These are phyloP conservation scores for Fusarium floridanum DNA, from an alignment of 2,329 filamentous ascomycete species.

Conservation along the genomic window DNA sequence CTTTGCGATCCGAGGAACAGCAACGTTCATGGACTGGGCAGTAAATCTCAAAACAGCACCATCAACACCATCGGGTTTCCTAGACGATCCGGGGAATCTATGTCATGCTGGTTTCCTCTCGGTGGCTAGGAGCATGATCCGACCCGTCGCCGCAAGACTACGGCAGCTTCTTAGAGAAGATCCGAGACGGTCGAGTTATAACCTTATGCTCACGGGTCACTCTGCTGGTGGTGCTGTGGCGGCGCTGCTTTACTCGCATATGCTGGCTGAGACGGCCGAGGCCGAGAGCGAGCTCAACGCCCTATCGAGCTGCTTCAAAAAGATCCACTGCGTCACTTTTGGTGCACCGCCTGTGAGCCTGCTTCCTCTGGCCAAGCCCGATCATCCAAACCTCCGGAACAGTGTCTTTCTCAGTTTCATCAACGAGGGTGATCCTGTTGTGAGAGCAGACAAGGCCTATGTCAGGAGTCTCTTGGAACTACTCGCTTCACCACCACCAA, in stretches of 20 bases:
- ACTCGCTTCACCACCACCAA: slow-evolving; percentile 71
- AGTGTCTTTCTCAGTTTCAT: slow-evolving; percentile 84
- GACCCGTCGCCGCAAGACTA: slow-evolving; percentile 77
- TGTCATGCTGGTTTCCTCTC: slow-evolving; percentile 86
- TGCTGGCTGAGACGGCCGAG: slow-evolving; percentile 70
- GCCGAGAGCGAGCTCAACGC: slow-evolving; percentile 76
- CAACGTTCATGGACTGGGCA: slow-evolving; percentile 87
- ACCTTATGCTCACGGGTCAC: slow-evolving; percentile 86
- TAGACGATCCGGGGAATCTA: slow-evolving; percentile 82
- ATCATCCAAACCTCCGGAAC: slow-evolving; percentile 64
- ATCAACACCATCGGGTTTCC: slow-evolving; percentile 73
- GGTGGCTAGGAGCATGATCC: slow-evolving; percentile 81
- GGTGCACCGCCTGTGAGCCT: slow-evolving; percentile 85
- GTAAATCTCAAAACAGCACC: slow-evolving; percentile 83
- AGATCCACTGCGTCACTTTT: slow-evolving; percentile 87
- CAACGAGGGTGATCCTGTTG: slow-evolving; percentile 89
- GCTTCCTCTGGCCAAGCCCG: slow-evolving; percentile 74
- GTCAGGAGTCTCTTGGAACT: slow-evolving; percentile 79
- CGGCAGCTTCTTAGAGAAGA: slow-evolving; percentile 79
- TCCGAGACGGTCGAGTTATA: slow-evolving; percentile 73
- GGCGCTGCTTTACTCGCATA: slow-evolving; percentile 83
- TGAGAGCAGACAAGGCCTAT: slow-evolving; percentile 81
- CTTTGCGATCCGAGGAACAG: slow-evolving; percentile 85
- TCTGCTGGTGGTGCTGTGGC: slow-evolving; percentile 89
- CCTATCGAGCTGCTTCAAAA: slow-evolving; percentile 78